Evolutionary conservation across 1,284 basidiomycete species (phyloP).

Genomic region (Rhodotorula sp.): DNA sequence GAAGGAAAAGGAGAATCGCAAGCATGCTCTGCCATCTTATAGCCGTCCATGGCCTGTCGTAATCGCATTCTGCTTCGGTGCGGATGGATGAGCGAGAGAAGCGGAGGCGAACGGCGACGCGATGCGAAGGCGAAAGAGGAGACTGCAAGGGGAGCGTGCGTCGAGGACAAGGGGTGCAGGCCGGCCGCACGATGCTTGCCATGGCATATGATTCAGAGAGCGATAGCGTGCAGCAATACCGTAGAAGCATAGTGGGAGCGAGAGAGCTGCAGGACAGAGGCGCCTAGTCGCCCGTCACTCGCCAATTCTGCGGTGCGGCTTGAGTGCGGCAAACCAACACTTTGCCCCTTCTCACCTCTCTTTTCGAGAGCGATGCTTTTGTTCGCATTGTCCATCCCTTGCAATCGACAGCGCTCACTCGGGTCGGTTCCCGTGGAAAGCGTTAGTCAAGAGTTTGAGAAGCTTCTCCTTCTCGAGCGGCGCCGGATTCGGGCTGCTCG

Average conservation of each 20-base stretch:
- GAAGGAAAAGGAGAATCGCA: too few relatives aligned
- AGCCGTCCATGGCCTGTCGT: neutral
- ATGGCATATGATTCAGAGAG: too few relatives aligned
- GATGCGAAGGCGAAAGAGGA: neutral
- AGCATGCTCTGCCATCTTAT: neutral
- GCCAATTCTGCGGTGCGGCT: too few relatives aligned
- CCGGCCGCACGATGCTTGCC: too few relatives aligned
- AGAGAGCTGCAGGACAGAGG: too few relatives aligned
- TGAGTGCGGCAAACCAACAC: too few relatives aligned
- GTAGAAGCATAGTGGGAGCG: too few relatives aligned
- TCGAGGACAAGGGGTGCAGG: neutral
- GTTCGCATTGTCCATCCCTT: too few relatives aligned
- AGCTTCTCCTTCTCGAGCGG: slow-evolving; percentile 53
- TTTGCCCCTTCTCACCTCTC: too few relatives aligned
- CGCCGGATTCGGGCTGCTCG: slow-evolving; percentile 52
- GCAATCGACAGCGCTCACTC: slow-evolving; percentile 8
- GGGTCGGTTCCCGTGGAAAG: slow-evolving; percentile 40
- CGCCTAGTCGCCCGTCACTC: too few relatives aligned
- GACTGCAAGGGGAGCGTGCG: neutral
- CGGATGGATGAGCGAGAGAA: neutral
- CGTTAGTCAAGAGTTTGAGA: slow-evolving; percentile 46
- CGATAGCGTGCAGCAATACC: too few relatives aligned
- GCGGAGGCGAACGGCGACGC: neutral
- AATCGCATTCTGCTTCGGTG: neutral
- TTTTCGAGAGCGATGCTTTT: too few relatives aligned